Conservation (phyloP, 2,329 filamentous ascomycete genomes). For the Penicillium paneum region DNA sequence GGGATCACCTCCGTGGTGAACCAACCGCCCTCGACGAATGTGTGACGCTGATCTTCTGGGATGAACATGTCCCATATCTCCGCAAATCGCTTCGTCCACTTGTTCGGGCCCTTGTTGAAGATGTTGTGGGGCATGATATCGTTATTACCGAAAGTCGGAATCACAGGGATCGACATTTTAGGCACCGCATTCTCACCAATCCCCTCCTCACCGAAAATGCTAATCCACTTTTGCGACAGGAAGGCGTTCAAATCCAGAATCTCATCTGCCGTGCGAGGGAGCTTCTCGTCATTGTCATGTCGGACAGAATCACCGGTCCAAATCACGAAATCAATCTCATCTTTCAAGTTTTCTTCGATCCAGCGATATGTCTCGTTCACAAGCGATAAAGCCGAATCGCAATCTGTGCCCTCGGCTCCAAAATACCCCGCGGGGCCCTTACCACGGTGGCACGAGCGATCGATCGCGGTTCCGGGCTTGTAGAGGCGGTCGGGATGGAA, state of each 20-base stretch:
- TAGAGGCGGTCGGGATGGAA: slow-evolving; percentile 90
- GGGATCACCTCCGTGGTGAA: slow-evolving; percentile 92
- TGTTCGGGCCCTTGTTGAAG: slow-evolving; percentile 77
- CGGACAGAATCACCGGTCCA: slow-evolving; percentile 91
- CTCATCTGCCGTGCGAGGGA: slow-evolving; percentile 71
- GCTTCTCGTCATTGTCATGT: slow-evolving; percentile 80
- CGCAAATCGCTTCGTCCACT: slow-evolving; percentile 74
- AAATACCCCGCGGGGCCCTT: slow-evolving; percentile 74
- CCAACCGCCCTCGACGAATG: slow-evolving; percentile 90
- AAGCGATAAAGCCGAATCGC: slow-evolving; percentile 77
- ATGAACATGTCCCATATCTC: slow-evolving; percentile 84
- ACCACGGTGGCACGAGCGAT: slow-evolving; percentile 71
- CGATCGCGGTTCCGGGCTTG: slow-evolving; percentile 70
- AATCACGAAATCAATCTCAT: slow-evolving; percentile 81
- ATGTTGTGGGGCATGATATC: slow-evolving; percentile 98
- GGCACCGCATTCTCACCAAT: slow-evolving; percentile 44
- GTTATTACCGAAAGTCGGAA: slow-evolving; percentile 94
- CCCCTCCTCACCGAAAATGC: slow-evolving; percentile 61
- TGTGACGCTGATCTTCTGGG: slow-evolving; percentile 85
- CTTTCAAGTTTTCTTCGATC: slow-evolving; percentile 73
- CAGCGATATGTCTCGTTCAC: slow-evolving; percentile 87
- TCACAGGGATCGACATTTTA: slow-evolving; percentile 70
- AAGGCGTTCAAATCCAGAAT: slow-evolving; percentile 74
- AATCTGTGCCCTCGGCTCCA: slow-evolving; percentile 82
- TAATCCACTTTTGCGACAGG: slow-evolving; percentile 71